Conservation (phyloP, 768 basidiomycete genomes). For the Pisolithus sp. region DNA sequence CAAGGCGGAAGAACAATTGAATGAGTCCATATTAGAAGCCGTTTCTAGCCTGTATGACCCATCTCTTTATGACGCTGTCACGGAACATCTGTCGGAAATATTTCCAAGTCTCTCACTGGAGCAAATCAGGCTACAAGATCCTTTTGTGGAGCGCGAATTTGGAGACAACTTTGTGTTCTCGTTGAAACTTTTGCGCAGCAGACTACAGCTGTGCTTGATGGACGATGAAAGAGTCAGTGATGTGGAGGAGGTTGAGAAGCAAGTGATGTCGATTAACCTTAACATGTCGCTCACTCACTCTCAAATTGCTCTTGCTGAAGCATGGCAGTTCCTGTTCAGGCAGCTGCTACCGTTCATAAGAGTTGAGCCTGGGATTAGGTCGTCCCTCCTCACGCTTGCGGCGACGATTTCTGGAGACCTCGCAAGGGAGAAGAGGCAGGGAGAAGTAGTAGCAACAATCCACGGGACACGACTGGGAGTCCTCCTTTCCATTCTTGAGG, state of each 20-base stretch:
- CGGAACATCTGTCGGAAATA: conserved; percentile 38
- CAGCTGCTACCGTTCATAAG: conserved; percentile 60
- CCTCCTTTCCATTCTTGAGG: conserved; percentile 71
- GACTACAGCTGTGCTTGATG: conserved; percentile 39
- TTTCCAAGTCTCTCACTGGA: conserved; percentile 61
- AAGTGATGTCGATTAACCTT: conserved; percentile 71
- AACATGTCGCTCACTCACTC: conserved; percentile 82
- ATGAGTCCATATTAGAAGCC: conserved; percentile 64
- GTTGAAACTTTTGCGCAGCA: conserved; percentile 47
- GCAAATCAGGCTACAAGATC: conserved; percentile 57
- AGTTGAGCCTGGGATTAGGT: conserved; percentile 49
- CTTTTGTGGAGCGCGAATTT: conserved; percentile 62
- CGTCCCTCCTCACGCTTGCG: conserved; percentile 50
- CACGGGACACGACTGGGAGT: conserved; percentile 72
- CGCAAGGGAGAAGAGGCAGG: conserved; percentile 60
- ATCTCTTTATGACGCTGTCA: conserved; percentile 56
- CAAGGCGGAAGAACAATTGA: conserved; percentile 55
- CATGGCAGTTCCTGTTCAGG: conserved; percentile 71
- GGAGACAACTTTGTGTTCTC: conserved; percentile 80
- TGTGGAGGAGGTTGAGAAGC: conserved; percentile 46
- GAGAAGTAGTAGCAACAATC: conserved; percentile 80
- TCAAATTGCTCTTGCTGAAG: conserved; percentile 64
- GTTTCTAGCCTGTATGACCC: conserved; percentile 69
- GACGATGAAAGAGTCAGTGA: conserved; percentile 37
- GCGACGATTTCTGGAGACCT: conserved; percentile 61